These are phyloP conservation scores for Patellaria atrata DNA, from an alignment of 495 filamentous ascomycete genomes.

Conservation along the genomic window DNA sequence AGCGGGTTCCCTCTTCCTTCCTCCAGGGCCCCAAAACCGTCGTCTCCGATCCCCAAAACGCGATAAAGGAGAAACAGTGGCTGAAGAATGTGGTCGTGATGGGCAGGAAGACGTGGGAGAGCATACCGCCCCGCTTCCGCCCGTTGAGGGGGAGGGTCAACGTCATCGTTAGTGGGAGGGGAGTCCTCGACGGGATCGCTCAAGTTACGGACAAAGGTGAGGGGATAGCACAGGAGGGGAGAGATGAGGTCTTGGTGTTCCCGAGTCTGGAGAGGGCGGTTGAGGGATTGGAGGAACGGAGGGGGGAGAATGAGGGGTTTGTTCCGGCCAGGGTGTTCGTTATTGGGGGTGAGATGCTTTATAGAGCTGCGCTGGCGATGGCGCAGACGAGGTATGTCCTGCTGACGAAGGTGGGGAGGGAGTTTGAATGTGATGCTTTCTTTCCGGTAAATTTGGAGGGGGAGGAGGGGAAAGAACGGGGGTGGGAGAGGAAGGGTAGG, in stretches of 20 bases:
- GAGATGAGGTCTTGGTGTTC: conserved; percentile 12
- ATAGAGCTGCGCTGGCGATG: conserved; percentile 46
- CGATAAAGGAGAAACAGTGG: background rate
- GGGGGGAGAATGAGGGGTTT: no score
- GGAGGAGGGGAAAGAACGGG: conserved; percentile 18
- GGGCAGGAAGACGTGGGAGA: conserved; percentile 93
- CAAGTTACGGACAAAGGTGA: conserved; percentile 20
- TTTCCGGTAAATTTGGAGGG: conserved; percentile 51
- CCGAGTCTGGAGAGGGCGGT: background rate
- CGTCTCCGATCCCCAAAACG: conserved; percentile 17
- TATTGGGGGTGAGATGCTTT: conserved; percentile 84
- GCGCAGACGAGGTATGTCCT: conserved; percentile 34
- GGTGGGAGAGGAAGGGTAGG: conserved; percentile 37
- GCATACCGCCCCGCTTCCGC: conserved; percentile 60
- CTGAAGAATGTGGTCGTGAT: conserved; percentile 72
- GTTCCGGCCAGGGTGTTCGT: conserved; percentile 63
- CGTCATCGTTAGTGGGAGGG: conserved; percentile 52
- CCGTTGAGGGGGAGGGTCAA: conserved; percentile 67
- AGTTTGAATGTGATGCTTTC: conserved; percentile 78
- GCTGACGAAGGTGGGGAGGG: conserved; percentile 45
- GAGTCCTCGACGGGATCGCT: conserved; percentile 24
- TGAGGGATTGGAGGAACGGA: conserved; percentile 5
- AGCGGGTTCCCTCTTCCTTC: conserved; percentile 43
- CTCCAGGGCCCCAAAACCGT: no score
- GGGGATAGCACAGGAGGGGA: conserved; percentile 16